A percentile compares a stretch with the other conserved stretches of the same genome.
These are phyloP conservation scores for Friedmanniomyces endolithicus DNA, from an alignment of 495 filamentous ascomycete genomes.

Conservation along the genomic window DNA sequence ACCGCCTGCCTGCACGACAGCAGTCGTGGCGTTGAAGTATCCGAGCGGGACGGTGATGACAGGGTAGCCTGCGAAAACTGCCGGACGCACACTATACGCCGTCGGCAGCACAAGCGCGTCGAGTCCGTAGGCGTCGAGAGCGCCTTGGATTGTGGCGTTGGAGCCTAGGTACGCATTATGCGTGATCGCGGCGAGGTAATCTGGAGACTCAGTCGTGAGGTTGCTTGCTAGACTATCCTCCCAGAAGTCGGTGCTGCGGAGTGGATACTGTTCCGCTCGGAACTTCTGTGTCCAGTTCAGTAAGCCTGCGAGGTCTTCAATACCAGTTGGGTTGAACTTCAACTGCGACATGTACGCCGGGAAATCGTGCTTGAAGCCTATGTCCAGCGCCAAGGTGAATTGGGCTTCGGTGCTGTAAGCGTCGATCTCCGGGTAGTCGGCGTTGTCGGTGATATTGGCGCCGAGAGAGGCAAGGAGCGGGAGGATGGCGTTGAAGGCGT, in stretches of 20 bases:
- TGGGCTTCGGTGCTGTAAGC: background rate
- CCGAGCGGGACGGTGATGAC: conserved; percentile 37
- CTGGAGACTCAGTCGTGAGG: conserved; percentile 21
- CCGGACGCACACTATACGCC: conserved; percentile 19
- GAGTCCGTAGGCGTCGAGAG: conserved; percentile 28
- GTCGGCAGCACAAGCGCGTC: conserved; percentile 37
- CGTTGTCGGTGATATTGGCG: background rate
- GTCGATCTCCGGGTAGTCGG: background rate
- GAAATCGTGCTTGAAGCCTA: background rate
- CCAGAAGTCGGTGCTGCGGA: conserved; percentile 23
- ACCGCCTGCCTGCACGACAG: background rate
- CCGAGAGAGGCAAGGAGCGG: background rate
- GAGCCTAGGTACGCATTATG: conserved; percentile 21
- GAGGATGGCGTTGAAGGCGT: conserved; percentile 27
- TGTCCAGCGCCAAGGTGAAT: background rate
- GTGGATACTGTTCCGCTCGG: conserved; percentile 6
- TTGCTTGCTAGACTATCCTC: conserved; percentile 27
- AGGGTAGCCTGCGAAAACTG: conserved; percentile 28
- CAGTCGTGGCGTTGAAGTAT: conserved; percentile 24
- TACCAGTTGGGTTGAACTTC: conserved; percentile 7
- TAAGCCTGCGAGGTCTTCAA: conserved; percentile 13
- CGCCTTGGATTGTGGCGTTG: conserved; percentile 28
- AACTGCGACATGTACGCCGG: conserved; percentile 5
- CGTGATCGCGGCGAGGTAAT: conserved; percentile 26
- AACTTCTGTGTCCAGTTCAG: conserved; percentile 28